Base-by-base conservation (phyloP, 305 asterid species). In the Plantago coronopus region DNA sequence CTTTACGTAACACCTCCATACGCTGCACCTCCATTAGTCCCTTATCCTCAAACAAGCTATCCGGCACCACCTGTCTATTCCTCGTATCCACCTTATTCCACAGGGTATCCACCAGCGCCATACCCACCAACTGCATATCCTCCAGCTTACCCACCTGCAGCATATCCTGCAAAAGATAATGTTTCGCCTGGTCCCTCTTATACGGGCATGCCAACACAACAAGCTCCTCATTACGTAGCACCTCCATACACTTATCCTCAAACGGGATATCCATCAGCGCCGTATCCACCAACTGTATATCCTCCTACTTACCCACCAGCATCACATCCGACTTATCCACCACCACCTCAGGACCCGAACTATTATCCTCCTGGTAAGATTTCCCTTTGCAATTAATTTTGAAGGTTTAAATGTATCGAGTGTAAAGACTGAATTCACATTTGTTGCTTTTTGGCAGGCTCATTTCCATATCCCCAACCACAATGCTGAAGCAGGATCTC, bases 381-480 rank as follows among this genome's bases (percentile, higher is more conserved):
- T n/a, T 45, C 62, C 57, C 42, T 13, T 48, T 54, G 34, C 44
- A 17, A 34, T 13, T 1, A 2, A 16, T 29, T 59, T 37, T 63
- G 16, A 37, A 37, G 13, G 34, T 40, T 59, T 22, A 7, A 53
- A n/a, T n/a, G n/a, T 45, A 10, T 17, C 27, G 12, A 50, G 29
- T 50, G 11, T 10, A 25, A 45, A 23, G 17, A 34, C 68, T 64
- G 31, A 74, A 57, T 59, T 3, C 4, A 13, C 5, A 17, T 64
- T 44, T 48, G 21, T 79, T 62, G 13, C 51, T 61, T 55, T 66
- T 46, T 64, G 1, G 13, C 76, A 85, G 99, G 96, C 76, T 69
- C 89, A 19, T 21, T 69, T 23, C 66, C 71, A 22, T 93, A 93
- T 62, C 99, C 96, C 68, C 95, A 77, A 2, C 86, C 83, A 14